Base-by-base conservation (phyloP, 164 flowering plant species). In the Magnolia officinalis region DNA sequence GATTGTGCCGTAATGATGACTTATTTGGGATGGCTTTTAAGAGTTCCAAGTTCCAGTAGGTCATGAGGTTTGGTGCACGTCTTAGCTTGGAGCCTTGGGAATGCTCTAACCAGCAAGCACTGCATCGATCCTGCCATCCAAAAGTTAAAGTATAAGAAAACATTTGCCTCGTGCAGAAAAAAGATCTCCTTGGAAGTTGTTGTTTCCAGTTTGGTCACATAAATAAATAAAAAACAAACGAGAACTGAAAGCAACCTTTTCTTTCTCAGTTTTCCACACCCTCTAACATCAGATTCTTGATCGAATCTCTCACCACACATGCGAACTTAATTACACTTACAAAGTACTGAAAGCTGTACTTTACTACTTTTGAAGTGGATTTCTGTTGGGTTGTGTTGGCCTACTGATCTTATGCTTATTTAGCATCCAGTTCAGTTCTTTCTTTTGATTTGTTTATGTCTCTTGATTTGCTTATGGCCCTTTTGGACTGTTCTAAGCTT, bases 161-260 rank as follows among this genome's bases (percentile, higher is more conserved):
- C 49, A 10, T 63, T 74, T 69, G 66, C 75, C 63, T 50, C 51
- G 70, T 37, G 65, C 18, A 45, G 69, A 29, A 50, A 71, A 37
- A 74, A 78, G 69, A 72, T 75, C 64, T 76, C 70, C 55, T 76
- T 72, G 81, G 83, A 76, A 82, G 67, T 79, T 67, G 78, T 75
- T 81, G 67, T 58, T 45, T 63, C 67, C 59, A 37, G 76, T 78
- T 66, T 63, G 51, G 67, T 55, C 13, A 50, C 14, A 63, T 29
- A 75, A 51, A 37, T 67, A 21, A 6, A 71, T 68, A 79, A 11
- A 74, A 81, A 55, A 73, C 20, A 65, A 63, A 61, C 24, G 20
- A 58, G 21, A 78, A 70, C 80, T 79, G 58, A 77, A 79, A 78
- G 78, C 72, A 77, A 72, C 24, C 49, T 37, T 16, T 74, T 74